These are phyloP conservation scores for Syzygium aqueum DNA, from an alignment of 345 rosid species.

Conservation along the genomic window DNA sequence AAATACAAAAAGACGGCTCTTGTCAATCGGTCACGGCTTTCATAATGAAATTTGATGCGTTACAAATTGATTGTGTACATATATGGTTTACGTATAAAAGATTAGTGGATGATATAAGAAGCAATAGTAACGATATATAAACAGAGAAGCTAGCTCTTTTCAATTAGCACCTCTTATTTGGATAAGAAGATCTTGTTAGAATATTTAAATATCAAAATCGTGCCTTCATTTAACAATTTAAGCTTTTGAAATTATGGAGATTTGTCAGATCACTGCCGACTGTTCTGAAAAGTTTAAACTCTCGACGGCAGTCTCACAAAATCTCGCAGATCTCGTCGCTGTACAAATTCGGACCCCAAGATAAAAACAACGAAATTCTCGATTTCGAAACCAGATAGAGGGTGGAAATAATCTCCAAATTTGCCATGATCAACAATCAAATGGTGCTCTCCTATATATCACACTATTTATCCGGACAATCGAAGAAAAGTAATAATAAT, in stretches of 20 bases:
- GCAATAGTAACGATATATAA: fast-evolving
- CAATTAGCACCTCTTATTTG: not conserved
- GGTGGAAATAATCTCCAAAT: not conserved
- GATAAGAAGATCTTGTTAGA: fast-evolving
- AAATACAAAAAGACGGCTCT: not conserved
- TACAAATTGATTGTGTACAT: not conserved
- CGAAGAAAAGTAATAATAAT: no score
- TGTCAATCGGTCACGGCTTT: not conserved
- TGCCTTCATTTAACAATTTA: no score
- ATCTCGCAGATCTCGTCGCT: not conserved
- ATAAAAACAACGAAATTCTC: not conserved
- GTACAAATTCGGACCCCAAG: not conserved
- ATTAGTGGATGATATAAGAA: not conserved
- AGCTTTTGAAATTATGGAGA: no score
- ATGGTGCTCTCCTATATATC: not conserved
- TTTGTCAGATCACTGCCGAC: no score
- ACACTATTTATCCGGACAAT: not conserved
- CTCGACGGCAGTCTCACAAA: no score
- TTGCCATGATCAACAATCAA: not conserved
- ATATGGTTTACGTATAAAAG: not conserved
- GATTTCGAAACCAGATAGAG: no score
- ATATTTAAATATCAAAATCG: no score
- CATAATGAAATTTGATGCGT: not conserved
- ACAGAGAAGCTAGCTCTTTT: no score
- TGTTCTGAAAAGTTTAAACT: no score